Evolutionary conservation across 768 basidiomycete species (phyloP), one percentile per base, ranked within the genome.

Genomic region (Lactarius psammicola): DNA sequence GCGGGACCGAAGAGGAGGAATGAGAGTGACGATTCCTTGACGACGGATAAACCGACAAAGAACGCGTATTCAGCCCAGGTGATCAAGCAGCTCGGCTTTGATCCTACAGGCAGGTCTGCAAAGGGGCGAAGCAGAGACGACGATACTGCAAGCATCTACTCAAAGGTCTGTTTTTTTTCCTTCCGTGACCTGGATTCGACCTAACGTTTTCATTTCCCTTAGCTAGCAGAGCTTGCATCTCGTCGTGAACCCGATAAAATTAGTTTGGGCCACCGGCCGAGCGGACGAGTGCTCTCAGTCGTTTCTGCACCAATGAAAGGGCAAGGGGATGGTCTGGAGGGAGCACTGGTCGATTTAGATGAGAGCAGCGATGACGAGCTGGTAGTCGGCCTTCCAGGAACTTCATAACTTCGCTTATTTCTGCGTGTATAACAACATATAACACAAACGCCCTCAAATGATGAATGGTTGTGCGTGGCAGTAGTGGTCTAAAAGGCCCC

Each of bases 41-140:
- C 17, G 36, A 67, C 46, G 2, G 63, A 53, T 18, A 68, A 70
- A 38, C 49, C 60, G 53, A 70, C 69, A 57, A 85, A 81, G 72
- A 78, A 75, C 54, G 81, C 84, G 2, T 94, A 88, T 74, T 86
- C 87, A 44, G 85, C 87, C 0, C 78, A 79, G 58, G 74, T 89
- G 28, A 85, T 94, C 71, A 87, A 87, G 71, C 79, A 82, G 5
- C 78, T 94, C 3, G 92, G 92, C 2, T 94, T 94, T 65, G 90
- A 94, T 75, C 92, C 92, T 30, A 84, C 85, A 2, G 72, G 79
- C 9, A 87, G 85, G 71, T 74, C 78, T 51, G 85, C 85, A 1
- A 80, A 79, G 46, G 76, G 77, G 46, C 79, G 78, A 64, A 69
- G 68, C 61, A 72, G 58, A 28, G 77, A 78, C 40, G 77, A 81